Conservation (phyloP, 306 rosid species). For the Lithocarpus polystachyus region DNA sequence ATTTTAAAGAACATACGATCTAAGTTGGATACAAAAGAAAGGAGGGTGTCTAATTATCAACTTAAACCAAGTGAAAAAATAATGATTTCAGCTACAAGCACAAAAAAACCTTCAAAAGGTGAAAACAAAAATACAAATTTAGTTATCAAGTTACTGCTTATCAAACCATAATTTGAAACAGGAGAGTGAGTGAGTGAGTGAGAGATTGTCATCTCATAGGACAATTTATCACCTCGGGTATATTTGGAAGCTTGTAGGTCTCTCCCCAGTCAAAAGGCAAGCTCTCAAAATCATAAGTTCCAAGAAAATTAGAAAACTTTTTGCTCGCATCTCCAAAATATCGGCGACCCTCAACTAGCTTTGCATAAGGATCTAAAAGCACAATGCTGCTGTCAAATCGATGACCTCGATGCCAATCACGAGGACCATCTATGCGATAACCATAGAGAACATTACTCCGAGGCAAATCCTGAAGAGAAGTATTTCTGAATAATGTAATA, state of each 20-base stretch:
- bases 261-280: conserved; percentile 93
- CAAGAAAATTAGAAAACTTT: conserved; percentile 65
- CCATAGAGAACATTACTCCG: conserved; percentile 76
- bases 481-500: background rate
- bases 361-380: conserved; percentile 92
- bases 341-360: conserved; percentile 84
- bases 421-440: conserved; percentile 81
- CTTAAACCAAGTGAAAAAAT: conserved; percentile 11
- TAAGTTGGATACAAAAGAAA: conserved; percentile 12
- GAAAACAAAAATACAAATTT: conserved; percentile 12
- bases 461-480: conserved; percentile 65
- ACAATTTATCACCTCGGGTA: conserved; percentile 63
- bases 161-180: conserved; percentile 14
- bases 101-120: background rate
- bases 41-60: conserved; percentile 7
- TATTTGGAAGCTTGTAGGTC: conserved; percentile 76
- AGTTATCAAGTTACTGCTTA: conserved; percentile 8
- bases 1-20: conserved; percentile 3
- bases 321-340: conserved; percentile 66
- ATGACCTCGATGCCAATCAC: conserved; percentile 75
- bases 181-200: background rate
- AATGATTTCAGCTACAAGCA: background rate
- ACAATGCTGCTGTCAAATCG: conserved; percentile 77
- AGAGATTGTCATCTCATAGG: conserved; percentile 1
- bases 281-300: conserved; percentile 82